Conservation (phyloP, 257 asterid species). For the Fraxinus anomala region DNA sequence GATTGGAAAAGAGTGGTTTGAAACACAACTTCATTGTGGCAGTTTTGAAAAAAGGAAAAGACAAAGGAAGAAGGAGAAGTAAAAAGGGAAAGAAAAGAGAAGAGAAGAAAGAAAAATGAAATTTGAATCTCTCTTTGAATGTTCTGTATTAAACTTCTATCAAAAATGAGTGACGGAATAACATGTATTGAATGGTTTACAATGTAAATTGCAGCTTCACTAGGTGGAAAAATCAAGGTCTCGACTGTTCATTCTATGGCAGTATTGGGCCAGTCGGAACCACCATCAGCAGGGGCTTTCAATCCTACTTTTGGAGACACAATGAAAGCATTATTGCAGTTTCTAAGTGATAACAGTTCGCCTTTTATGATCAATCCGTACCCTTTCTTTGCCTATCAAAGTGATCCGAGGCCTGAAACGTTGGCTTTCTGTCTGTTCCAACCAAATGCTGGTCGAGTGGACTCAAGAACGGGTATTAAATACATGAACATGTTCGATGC, state of each 20-base stretch:
- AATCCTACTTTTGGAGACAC: conserved; percentile 45
- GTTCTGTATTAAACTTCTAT: neutral
- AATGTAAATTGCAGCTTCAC: conserved; percentile 38
- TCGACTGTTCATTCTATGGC: conserved; percentile 63
- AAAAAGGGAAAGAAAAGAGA: neutral
- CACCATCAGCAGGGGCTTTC: conserved; percentile 68
- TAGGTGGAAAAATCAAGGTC: conserved; percentile 52
- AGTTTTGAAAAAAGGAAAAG: neutral
- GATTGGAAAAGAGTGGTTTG: no score
- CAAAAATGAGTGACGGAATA: neutral
- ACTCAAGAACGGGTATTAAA: conserved; percentile 66
- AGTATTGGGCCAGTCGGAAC: conserved; percentile 51
- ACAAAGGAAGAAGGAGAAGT: neutral
- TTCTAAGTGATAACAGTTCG: conserved; percentile 58
- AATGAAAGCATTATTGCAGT: conserved; percentile 66
- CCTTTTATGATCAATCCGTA: conserved; percentile 96
- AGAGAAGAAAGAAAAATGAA: neutral
- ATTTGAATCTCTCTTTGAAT: neutral
- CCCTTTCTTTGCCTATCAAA: conserved; percentile 86
- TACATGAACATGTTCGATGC: conserved; percentile 99
- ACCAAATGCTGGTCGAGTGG: conserved; percentile 86
- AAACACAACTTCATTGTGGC: neutral
- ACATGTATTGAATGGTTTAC: neutral
- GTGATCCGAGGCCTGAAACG: conserved; percentile 86
- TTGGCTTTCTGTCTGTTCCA: conserved; percentile 87